Base-by-base conservation (phyloP, 1,284 basidiomycete genomes). In the Rhodotorula sp. region DNA sequence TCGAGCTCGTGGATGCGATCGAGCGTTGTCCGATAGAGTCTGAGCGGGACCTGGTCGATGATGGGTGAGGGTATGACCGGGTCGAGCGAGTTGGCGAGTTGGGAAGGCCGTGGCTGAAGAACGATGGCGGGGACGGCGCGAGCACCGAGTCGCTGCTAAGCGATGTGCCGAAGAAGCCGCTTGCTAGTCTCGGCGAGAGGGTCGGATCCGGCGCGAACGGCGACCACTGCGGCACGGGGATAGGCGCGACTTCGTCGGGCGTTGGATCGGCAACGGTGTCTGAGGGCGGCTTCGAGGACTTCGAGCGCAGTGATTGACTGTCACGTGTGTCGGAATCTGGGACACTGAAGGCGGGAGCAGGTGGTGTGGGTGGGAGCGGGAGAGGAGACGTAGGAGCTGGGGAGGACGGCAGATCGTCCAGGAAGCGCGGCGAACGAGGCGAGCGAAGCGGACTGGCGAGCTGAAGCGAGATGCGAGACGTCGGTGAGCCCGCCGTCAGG, bases 161-260 rank as follows among this genome's bases (percentile, higher is more conserved):
- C 13, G 39, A 44, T 15, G 39, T 44, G 39, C 11, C 39, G 39
- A 44, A 44, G 39, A 15, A 44, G 39, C 39, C 39, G 39, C 39
- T 44, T 17, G 39, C 30, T 2, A 17, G 30, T 17, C 2, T 24
- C 4, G 36, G 55, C 36, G 48, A 34, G 34, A 34, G 52, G 8
- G 13, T 15, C n/a, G 17, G 13, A 15, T 34, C 46, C 29, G 39
- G 58, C 44, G 29, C 20, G 52, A 46, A 55, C 6, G 52, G n/a
- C 39, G 52, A 22, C 36, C 19, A 30, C 24, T 30, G 36, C 17
- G 55, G 55, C 20, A 56, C 55, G 24, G 55, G 55, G 0, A 27
- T 7, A 22, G 55, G 55, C n/a, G 55, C 36, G 8, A 56, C 55
- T n/a, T 56, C 55, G 36, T 56, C 55, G 6, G 55, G 55, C n/a